Base-by-base conservation (phyloP, 1,284 basidiomycete genomes). In the Cryptococcus maquisensis region DNA sequence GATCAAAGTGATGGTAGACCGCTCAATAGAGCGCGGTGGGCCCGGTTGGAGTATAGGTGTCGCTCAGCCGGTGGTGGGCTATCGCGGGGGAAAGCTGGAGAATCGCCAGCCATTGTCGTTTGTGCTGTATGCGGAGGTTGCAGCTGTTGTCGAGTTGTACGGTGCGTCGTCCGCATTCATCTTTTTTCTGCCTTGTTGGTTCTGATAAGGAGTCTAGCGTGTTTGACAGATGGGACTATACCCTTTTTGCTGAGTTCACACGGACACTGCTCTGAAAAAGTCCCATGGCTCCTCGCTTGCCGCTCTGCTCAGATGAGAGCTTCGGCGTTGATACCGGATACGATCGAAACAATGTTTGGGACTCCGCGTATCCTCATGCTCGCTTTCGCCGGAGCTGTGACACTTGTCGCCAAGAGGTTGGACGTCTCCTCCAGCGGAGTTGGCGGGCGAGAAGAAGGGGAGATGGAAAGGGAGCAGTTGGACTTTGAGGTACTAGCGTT, bases 1-100 rank as follows among this genome's bases (percentile, higher is more conserved):
- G 20, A 16, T 52, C 1, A 12, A 18, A n/a, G 20, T 39, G 35
- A 28, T 47, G 41, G 24, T 52, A 6, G 20, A 16, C 4, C 45
- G 42, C 18, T 46, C 26, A 5, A 35, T 46, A 9, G 28, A 52
- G 16, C 24, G 21, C 13, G 51, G 51, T 28, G 51, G 51, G 38
- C 51, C 51, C n/a, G 51, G 51, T 5, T 46, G 51, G 51, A 39
- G 45, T 9, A 46, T 52, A 10, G 51, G 51, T 13, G 24, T 52
- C 5, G 38, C 36, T 10, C 16, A 44, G 18, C 35, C 43, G 12
- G 1, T 38, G 15, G n/a, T 23, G 35, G 51, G 51, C 2, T 47
- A 47, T 47, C 26, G n/a, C 12, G 36, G 51, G 13, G 51, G 51
- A 20, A 42, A 24, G 18, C 12, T 52, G n/a, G 43, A 38, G 2